phyloP scores from a whole-genome alignment of 108 stramenopile species.

The Cyclotella distinguenda region DNA sequence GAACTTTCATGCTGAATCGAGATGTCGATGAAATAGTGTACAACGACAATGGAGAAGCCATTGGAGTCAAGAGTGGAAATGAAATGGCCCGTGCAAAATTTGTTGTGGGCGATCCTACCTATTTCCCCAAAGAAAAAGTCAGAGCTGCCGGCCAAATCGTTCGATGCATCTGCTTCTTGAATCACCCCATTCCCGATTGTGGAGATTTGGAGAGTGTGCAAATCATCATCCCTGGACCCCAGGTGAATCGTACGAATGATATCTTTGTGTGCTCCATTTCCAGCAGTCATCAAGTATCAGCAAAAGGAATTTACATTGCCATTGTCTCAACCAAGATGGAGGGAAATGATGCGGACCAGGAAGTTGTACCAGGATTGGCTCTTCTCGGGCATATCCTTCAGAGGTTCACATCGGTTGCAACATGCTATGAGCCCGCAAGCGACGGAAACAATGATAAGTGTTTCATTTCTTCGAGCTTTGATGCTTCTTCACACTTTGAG shows the following conservation, averaged over 20 bases:
- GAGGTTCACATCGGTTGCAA: conserved; percentile 90
- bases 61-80: conserved; percentile 88
- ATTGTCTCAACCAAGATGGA: conserved; percentile 97
- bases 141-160: conserved; percentile 86
- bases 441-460: conserved; percentile 91
- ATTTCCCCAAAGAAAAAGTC: conserved; percentile 86
- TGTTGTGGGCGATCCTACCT: conserved; percentile 97
- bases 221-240: conserved; percentile 97
- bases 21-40: conserved; percentile 96
- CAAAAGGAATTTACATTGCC: conserved; percentile 92
- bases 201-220: conserved; percentile 91
- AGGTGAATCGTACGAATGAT: conserved; percentile 93
- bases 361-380: conserved; percentile 90
- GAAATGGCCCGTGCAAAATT: conserved; percentile 96
- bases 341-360: conserved; percentile 88
- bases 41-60: conserved; percentile 84
- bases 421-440: conserved; percentile 85
- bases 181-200: conserved; percentile 94
- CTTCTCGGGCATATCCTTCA: conserved; percentile 93
- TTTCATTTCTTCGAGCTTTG: conserved; percentile 93
- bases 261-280: conserved; percentile 95
- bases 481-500: conserved; percentile 99
- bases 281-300: conserved; percentile 71
- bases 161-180: conserved; percentile 97
- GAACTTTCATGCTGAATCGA: conserved; percentile 98